Base-by-base conservation (phyloP, 805 yeast genomes). In the Cyberlindnera japonica region DNA sequence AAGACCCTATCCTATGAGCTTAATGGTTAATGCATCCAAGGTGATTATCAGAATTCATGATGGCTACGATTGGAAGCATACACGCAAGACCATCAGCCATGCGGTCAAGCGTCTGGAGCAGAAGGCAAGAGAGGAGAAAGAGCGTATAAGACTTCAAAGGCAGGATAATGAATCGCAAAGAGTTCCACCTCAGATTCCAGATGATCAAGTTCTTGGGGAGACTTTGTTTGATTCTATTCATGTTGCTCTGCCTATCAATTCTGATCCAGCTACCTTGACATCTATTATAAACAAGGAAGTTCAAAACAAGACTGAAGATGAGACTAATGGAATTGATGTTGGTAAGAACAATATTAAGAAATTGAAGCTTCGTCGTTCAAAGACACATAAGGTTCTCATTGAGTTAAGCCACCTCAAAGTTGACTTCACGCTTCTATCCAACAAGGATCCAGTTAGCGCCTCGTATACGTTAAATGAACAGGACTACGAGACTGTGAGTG, bases 61-160 rank as follows among this genome's bases (percentile, higher is more conserved):
- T 64, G 99, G 99, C 0, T 93, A 81, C 56, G 98, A 93, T 53
- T 89, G 97, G 95, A 74, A 74, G 40, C 75, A 77, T 31, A 88
- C 98, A 0, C 71, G 95, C 42, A 69, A 68, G 18, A 69, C 80
- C 0, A 81, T 93, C 21, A 65, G 69, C 10, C 74, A 71, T n/a
- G 83, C 86, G 0, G 80, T 90, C 0, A 74, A 73, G 39, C 63
- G 74, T 10, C 74, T 87, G 7, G 88, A 82, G 49, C 65, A 61
- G 6, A 69, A 65, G 30, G 80, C 74, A 3, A 50, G 31, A 53
- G 54, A 51, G 24, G 45, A 47, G 22, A 48, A 40, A 23, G 43
- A 35, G 35, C 14, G 24, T 25, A 30, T 33, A 25, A 45, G 43
- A 11, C 29, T 26, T 3, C 42, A 35, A 9, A 23, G 40, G 15